Evolutionary conservation across 2,329 filamentous ascomycete species (phyloP).

Genomic region (Graphium sp.): DNA sequence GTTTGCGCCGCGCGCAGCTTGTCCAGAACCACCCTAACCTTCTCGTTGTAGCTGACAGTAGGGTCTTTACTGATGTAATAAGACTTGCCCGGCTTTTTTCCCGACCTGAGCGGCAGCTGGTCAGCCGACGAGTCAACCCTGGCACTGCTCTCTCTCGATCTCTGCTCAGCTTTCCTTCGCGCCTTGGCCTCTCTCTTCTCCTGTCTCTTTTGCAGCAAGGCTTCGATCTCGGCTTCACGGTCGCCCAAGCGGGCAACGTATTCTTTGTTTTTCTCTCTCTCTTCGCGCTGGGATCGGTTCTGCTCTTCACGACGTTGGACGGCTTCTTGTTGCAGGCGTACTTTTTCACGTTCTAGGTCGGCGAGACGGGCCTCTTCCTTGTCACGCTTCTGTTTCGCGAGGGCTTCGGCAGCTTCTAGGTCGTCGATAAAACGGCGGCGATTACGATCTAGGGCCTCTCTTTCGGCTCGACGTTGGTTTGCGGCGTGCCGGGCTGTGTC

Average conservation of each 20-base stretch:
- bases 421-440: constrained; percentile 71
- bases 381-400: constrained; percentile 41
- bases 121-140: constrained; percentile 5
- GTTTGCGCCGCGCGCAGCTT: constrained; percentile 21
- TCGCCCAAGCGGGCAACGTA: constrained; percentile 11
- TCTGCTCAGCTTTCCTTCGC: constrained; percentile 17
- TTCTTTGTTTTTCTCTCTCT: constrained; percentile 13
- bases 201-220: constrained; percentile 7
- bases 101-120: constrained; percentile 2
- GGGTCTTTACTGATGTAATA: constrained; percentile 7
- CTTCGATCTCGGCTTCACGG: constrained; percentile 8
- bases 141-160: constrained; percentile 12
- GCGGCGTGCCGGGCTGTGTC: constrained; percentile 59
- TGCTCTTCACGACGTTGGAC: constrained; percentile 10
- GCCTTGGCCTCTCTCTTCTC: constrained; percentile 23
- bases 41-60: constrained; percentile 7
- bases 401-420: constrained; percentile 60
- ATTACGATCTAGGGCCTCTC: constrained; percentile 56
- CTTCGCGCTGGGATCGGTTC: constrained; percentile 6
- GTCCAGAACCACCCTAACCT: constrained; percentile 10
- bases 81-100: constrained; percentile 4
- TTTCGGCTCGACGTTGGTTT: constrained; percentile 51
- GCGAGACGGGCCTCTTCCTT: constrained; percentile 20
- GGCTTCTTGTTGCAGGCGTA: constrained; percentile 15
- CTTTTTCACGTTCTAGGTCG: constrained; percentile 18